These are phyloP conservation scores for Vanrija pseudolonga DNA, from an alignment of 1,284 basidiomycete genomes.

Conservation along the genomic window DNA sequence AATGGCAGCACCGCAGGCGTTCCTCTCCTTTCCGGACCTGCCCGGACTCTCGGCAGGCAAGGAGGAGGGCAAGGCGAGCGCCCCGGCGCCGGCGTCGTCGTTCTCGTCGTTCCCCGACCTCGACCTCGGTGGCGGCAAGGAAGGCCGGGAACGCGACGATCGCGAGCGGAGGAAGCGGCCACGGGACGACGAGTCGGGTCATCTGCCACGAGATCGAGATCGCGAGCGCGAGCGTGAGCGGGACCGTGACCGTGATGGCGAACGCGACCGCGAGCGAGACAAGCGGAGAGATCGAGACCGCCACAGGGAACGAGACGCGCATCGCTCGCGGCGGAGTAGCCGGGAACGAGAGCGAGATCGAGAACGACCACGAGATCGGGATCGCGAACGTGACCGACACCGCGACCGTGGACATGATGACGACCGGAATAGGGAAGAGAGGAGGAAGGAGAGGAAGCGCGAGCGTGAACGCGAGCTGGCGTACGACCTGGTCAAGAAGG, in stretches of 20 bases:
- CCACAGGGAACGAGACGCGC: background rate
- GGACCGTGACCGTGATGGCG: background rate
- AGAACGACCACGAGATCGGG: constrained; percentile 1
- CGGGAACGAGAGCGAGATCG: background rate
- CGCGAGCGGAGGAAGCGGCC: background rate
- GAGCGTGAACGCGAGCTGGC: constrained; percentile 1
- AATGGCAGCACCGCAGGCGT: constrained; percentile 11
- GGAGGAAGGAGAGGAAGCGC: constrained; percentile 5
- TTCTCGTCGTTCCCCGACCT: constrained; percentile 22
- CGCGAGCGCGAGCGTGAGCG: background rate
- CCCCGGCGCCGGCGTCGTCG: background rate
- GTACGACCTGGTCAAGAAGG: constrained; percentile 10
- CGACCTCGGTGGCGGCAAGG: background rate
- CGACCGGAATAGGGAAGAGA: background rate
- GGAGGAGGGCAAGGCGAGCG: background rate
- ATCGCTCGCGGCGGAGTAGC: background rate
- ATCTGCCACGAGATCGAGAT: background rate
- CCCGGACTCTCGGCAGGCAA: background rate
- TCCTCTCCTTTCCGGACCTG: constrained; percentile 15
- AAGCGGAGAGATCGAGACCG: background rate
- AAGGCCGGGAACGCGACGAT: background rate
- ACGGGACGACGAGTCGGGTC: background rate
- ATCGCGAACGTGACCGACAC: background rate
- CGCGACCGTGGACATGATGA: constrained; percentile 5
- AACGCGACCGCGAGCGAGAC: background rate